These are phyloP conservation scores for Amaranthus palmeri DNA, from an alignment of 148 eudicot genomes.

Conservation along the genomic window DNA sequence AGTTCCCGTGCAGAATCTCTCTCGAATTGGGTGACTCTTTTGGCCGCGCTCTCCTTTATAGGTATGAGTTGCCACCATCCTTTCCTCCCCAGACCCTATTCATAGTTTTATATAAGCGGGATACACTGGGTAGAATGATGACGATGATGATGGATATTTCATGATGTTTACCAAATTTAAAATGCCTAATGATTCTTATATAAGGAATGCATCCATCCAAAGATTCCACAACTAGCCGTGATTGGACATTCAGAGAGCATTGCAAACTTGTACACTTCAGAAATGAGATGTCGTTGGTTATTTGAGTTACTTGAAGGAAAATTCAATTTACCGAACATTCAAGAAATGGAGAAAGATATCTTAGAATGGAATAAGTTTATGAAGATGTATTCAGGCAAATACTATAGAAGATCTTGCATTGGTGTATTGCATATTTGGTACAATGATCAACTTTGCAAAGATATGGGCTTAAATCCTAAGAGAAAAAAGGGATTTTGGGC, in stretches of 20 bases:
- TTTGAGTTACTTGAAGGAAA: conserved; percentile 47
- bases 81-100: too few relatives aligned
- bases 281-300: conserved; percentile 56
- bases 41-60: too few relatives aligned
- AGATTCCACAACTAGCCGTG: conserved; percentile 61
- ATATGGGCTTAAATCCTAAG: conserved; percentile 59
- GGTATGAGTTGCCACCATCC: too few relatives aligned
- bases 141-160: too few relatives aligned
- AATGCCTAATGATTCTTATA: neutral
- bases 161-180: too few relatives aligned
- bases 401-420: conserved; percentile 47
- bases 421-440: conserved; percentile 48
- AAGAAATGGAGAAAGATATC: conserved; percentile 56
- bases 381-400: conserved; percentile 30
- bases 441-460: conserved; percentile 64
- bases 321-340: conserved; percentile 46
- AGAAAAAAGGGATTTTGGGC: conserved; percentile 49
- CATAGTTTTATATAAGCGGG: too few relatives aligned
- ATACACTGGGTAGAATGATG: too few relatives aligned
- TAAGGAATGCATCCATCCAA: conserved; percentile 66
- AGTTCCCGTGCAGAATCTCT: too few relatives aligned
- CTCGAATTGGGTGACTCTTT: too few relatives aligned
- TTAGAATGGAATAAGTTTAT: conserved; percentile 38
- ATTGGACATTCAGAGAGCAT: conserved; percentile 54
- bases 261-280: conserved; percentile 49